Conservation (phyloP, 305 asterid genomes). For the Coffea humblotiana region DNA sequence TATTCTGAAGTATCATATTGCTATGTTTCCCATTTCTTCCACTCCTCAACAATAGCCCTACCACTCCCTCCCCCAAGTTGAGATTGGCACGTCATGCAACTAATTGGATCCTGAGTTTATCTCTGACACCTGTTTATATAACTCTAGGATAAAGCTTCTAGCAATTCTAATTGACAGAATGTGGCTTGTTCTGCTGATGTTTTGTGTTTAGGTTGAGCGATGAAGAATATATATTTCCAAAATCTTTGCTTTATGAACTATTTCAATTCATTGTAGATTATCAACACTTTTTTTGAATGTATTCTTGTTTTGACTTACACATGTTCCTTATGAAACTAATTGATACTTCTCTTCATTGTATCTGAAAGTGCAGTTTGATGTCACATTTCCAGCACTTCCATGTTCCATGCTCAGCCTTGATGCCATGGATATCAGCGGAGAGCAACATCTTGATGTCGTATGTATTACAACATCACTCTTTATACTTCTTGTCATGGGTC, state of each 20-base stretch:
- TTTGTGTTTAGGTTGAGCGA: neutral
- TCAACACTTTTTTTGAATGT: neutral
- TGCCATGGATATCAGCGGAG: conserved; percentile 99
- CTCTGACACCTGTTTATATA: neutral
- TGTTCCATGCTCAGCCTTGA: conserved; percentile 92
- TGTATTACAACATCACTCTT: conserved; percentile 32
- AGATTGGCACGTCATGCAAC: neutral
- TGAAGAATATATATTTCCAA: neutral
- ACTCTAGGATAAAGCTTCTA: neutral
- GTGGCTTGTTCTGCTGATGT: conserved; percentile 1
- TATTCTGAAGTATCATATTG: neutral
- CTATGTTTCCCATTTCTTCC: neutral
- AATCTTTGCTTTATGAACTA: too few species aligned
- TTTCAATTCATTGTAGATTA: too few species aligned
- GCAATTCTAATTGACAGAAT: neutral
- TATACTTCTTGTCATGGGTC: conserved; percentile 11
- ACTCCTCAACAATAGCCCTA: too few species aligned
- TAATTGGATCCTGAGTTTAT: neutral
- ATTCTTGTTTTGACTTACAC: conserved; percentile 5
- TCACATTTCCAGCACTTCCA: conserved; percentile 92
- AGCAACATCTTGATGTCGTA: conserved; percentile 97
- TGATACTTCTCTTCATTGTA: conserved; percentile 25
- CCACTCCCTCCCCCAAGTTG: too few species aligned
- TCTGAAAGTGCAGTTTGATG: conserved; percentile 86
- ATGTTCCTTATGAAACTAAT: conserved; percentile 16